Conservation (phyloP, 73 alveolate species). For the Tetrahymena borealis region DNA sequence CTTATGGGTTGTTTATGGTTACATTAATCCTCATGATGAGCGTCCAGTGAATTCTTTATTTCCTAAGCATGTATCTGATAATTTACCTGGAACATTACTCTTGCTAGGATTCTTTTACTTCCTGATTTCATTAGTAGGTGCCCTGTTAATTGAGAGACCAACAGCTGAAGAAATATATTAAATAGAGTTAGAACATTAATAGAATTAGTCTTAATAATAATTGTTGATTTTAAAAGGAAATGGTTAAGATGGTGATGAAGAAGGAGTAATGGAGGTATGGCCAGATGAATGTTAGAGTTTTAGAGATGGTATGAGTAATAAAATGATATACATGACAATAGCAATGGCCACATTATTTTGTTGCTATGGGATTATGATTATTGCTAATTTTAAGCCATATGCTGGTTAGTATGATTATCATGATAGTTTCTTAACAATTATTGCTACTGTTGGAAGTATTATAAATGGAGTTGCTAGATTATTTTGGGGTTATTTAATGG, state of each 20-base stretch:
- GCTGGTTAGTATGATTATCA: background rate
- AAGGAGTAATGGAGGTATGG: background rate
- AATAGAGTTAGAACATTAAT: background rate
- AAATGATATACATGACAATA: background rate
- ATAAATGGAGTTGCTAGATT: background rate
- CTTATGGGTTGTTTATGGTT: background rate
- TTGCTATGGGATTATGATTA: background rate
- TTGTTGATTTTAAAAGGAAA: background rate
- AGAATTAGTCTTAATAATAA: background rate
- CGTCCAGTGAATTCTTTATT: background rate
- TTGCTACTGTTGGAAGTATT: background rate
- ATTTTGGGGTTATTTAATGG: background rate
- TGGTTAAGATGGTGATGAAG: background rate
- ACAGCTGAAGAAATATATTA: background rate
- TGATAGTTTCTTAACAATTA: background rate
- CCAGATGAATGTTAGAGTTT: background rate
- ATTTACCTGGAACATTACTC: background rate
- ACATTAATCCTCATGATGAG: background rate
- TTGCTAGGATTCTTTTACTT: background rate
- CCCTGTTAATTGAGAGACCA: background rate
- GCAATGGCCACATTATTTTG: background rate
- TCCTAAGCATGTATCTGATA: background rate
- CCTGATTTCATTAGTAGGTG: background rate
- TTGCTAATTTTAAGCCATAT: background rate
- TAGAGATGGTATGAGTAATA: background rate